Percentiles rank a stretch among this genome's conserved stretches.
phyloP scores from a whole-genome alignment of 176 grass and related monocot genomes.

The Carex littledalei region DNA sequence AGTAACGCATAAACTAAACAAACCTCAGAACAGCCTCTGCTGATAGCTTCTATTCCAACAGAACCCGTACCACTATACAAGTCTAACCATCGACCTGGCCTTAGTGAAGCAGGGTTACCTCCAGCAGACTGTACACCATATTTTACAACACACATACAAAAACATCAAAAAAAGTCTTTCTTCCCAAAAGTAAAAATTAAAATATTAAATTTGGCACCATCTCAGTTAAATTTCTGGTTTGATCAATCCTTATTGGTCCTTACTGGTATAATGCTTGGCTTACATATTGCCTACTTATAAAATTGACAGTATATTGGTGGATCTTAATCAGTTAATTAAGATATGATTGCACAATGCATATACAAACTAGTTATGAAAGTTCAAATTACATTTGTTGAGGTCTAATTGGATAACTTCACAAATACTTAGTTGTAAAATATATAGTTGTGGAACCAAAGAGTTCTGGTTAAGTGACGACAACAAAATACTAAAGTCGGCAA shows the following conservation, averaged over 20 bases:
- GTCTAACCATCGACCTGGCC: conserved; percentile 86
- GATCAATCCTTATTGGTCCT: neutral
- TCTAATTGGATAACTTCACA: neutral
- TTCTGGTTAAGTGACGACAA: neutral
- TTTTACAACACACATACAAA: neutral
- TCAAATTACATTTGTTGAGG: neutral
- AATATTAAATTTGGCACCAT: neutral
- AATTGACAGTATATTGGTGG: neutral
- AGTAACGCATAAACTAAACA: neutral
- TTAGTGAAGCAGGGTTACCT: conserved; percentile 85
- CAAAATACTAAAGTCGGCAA: neutral
- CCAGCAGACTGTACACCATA: conserved; percentile 60
- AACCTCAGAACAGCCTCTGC: conserved; percentile 94
- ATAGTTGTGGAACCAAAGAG: neutral
- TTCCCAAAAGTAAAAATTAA: neutral
- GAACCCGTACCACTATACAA: conserved; percentile 95
- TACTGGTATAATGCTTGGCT: neutral
- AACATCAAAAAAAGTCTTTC: neutral
- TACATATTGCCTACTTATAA: neutral
- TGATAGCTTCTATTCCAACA: conserved; percentile 98
- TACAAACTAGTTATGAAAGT: neutral
- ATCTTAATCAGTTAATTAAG: neutral
- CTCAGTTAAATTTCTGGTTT: neutral
- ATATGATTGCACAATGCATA: conserved; percentile 1
- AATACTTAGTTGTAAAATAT: neutral